Conservation (phyloP, 768 basidiomycete species). For the Hemileccinum impolitum region DNA sequence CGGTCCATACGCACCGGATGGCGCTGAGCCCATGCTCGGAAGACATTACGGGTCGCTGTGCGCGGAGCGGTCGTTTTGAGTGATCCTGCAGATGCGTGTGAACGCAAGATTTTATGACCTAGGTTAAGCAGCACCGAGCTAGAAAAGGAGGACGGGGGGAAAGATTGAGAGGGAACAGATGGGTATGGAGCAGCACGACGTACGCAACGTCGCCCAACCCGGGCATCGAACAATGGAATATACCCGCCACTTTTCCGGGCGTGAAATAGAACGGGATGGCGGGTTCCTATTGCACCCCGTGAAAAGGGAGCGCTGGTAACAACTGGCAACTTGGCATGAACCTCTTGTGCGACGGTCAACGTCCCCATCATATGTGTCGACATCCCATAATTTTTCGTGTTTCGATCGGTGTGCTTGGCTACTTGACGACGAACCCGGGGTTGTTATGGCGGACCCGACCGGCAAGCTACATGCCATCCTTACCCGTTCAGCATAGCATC, state of each 20-base stretch:
- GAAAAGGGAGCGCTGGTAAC: not conserved
- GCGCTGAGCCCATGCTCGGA: constrained; percentile 77
- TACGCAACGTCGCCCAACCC: constrained; percentile 73
- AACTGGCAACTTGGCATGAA: constrained; percentile 29
- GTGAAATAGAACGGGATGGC: constrained; percentile 83
- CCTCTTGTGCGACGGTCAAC: constrained; percentile 88
- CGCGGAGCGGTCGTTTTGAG: constrained; percentile 56
- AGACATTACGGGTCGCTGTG: constrained; percentile 72
- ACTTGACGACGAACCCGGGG: constrained; percentile 66
- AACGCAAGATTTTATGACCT: constrained; percentile 81
- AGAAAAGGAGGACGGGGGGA: too few relatives aligned
- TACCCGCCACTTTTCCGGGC: constrained; percentile 70
- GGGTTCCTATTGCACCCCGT: constrained; percentile 54
- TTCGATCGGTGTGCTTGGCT: constrained; percentile 63
- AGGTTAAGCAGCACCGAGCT: constrained; percentile 90
- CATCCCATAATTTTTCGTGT: constrained; percentile 71
- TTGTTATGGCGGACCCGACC: constrained; percentile 89
- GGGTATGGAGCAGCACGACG: constrained; percentile 30
- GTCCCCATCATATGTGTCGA: constrained; percentile 89
- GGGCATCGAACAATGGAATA: constrained; percentile 80
- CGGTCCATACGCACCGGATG: constrained; percentile 86
- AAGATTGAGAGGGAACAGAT: not conserved
- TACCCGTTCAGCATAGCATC: too few relatives aligned
- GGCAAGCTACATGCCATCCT: constrained; percentile 55
- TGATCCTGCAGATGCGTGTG: constrained; percentile 71